Conservation (phyloP, 495 filamentous ascomycete genomes). For the Aspergillus heteromorphus region DNA sequence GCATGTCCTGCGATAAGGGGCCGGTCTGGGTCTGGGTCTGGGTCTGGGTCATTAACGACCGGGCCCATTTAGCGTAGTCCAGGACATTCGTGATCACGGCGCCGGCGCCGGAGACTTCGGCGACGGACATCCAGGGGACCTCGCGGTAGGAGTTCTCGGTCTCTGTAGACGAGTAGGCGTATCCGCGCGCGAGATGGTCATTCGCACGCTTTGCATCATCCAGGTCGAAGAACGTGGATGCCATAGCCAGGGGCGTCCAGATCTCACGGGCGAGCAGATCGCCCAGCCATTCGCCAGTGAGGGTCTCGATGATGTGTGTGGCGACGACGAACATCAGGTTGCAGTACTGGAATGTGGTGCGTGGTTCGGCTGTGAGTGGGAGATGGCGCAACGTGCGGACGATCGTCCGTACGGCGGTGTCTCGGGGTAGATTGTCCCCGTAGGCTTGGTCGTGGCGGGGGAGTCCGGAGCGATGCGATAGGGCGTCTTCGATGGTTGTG, state of each 20-base stretch:
- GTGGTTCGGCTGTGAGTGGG: constrained; percentile 30
- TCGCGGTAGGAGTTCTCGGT: not conserved
- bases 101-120: constrained; percentile 40
- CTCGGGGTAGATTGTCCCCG: not conserved
- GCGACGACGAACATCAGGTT: constrained; percentile 48
- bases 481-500: constrained; percentile 47
- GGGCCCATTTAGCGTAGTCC: constrained; percentile 47
- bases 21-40: not conserved
- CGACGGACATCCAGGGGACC: not conserved
- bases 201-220: constrained; percentile 23
- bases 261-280: constrained; percentile 35
- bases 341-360: constrained; percentile 44
- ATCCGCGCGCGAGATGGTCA: constrained; percentile 20
- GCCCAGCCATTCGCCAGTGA: constrained; percentile 33
- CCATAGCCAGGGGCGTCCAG: constrained; percentile 47
- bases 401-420: constrained; percentile 21
- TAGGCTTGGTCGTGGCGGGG: constrained; percentile 38
- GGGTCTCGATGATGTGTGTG: constrained; percentile 29
- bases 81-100: constrained; percentile 40
- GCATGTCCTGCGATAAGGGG: constrained; percentile 3
- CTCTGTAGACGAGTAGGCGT: constrained; percentile 15
- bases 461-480: constrained; percentile 47
- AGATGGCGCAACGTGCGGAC: constrained; percentile 41
- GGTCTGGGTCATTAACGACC: constrained; percentile 16
- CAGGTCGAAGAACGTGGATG: constrained; percentile 40